Evolutionary conservation across 768 basidiomycete genomes (phyloP).

Genomic region (Gloeostereum incarnatum): DNA sequence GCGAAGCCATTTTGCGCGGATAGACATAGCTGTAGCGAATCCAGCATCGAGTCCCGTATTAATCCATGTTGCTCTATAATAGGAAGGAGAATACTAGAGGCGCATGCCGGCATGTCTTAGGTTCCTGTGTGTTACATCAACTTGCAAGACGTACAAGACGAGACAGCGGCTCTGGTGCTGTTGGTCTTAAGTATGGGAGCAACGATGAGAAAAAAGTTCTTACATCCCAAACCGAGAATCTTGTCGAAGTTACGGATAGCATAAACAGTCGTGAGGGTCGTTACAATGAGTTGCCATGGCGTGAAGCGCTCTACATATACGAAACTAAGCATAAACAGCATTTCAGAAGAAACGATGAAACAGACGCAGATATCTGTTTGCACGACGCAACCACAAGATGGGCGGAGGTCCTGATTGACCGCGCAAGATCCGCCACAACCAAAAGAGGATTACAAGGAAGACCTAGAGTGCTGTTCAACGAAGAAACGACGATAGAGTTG

Average conservation of each 20-base stretch:
- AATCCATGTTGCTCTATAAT: constrained; percentile 96
- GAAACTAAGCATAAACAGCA: constrained; percentile 5
- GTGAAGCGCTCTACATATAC: constrained; percentile 75
- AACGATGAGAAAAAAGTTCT: constrained; percentile 16
- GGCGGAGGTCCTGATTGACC: constrained; percentile 60
- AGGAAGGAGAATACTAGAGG: constrained; percentile 80
- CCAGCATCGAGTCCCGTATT: constrained; percentile 93
- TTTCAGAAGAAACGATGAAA: constrained; percentile 4
- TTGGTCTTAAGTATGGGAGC: constrained; percentile 3
- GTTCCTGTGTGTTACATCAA: constrained; percentile 7
- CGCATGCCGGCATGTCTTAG: too few species aligned
- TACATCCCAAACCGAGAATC: constrained; percentile 74
- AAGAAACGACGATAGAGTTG: background rate
- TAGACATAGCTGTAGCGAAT: constrained; percentile 91
- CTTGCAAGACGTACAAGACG: constrained; percentile 51
- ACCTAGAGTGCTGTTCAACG: constrained; percentile 40
- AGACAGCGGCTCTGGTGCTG: constrained; percentile 91
- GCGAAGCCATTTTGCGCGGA: constrained; percentile 85
- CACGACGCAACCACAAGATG: constrained; percentile 49
- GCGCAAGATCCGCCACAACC: constrained; percentile 71
- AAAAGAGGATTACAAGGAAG: constrained; percentile 85
- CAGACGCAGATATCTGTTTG: constrained; percentile 57
- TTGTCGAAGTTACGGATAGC: constrained; percentile 78
- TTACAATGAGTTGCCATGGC: constrained; percentile 93
- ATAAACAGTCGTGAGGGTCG: constrained; percentile 79